Conservation (phyloP, 2,329 filamentous ascomycete species). For the Keithomyces neogunnii region DNA sequence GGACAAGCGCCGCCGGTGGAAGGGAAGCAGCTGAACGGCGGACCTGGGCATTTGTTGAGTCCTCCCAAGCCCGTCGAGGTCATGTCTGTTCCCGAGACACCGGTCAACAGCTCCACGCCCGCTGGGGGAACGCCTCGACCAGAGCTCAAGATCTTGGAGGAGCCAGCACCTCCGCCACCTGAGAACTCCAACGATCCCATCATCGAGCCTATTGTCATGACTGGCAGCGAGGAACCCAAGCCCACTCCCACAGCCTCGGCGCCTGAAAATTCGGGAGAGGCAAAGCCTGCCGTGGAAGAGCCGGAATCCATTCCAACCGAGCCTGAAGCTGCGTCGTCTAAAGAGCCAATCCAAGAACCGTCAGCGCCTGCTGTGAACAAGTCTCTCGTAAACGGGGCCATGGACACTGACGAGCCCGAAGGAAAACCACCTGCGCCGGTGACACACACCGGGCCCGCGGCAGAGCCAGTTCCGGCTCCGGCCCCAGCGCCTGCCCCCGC, state of each 20-base stretch:
- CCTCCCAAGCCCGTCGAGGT: slow-evolving; percentile 27
- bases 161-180: slow-evolving; percentile 7
- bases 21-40: slow-evolving; percentile 12
- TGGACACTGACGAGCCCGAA: neutral
- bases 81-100: slow-evolving; percentile 26
- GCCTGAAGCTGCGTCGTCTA: slow-evolving; percentile 1
- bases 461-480: slow-evolving; percentile 5
- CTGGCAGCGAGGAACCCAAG: slow-evolving; percentile 15
- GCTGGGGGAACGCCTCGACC: slow-evolving; percentile 26
- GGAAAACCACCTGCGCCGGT: slow-evolving; percentile 2
- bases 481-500: slow-evolving; percentile 6
- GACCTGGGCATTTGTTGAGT: slow-evolving; percentile 10
- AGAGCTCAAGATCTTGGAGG: slow-evolving; percentile 23
- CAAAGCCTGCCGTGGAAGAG: neutral
- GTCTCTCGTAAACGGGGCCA: neutral
- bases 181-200: slow-evolving; percentile 14
- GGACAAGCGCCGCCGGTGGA: slow-evolving; percentile 5
- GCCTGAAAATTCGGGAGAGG: slow-evolving; percentile 8
- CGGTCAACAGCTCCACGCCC: slow-evolving; percentile 24
- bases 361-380: neutral
- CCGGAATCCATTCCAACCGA: neutral
- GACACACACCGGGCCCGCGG: slow-evolving; percentile 6
- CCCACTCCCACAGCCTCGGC: slow-evolving; percentile 13
- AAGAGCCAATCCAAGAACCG: neutral
- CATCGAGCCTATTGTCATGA: slow-evolving; percentile 17